Conservation (phyloP, 306 rosid genomes). For the Dryas alaskensis region DNA sequence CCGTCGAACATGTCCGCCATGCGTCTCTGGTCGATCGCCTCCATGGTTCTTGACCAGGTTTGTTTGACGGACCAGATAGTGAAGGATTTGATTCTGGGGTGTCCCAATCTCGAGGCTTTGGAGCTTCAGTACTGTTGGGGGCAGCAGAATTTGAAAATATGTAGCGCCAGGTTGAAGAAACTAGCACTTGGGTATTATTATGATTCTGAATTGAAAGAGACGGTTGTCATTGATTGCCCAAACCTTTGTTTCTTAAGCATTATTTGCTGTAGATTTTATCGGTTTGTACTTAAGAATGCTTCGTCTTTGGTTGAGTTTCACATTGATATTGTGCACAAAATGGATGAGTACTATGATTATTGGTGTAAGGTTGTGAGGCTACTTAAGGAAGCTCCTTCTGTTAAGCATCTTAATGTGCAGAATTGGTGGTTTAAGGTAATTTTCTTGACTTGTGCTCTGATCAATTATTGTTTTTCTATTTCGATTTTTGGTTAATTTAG, state of each 20-base stretch:
- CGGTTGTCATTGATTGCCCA: constrained; percentile 5
- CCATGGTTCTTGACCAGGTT: not conserved
- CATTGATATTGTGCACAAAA: not conserved
- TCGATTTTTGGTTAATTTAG: not conserved
- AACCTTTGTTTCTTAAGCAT: not conserved
- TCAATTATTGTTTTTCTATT: not conserved
- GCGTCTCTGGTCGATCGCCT: not conserved
- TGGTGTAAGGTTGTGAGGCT: not conserved
- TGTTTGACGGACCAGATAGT: not conserved
- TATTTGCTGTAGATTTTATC: not conserved
- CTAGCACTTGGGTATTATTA: not conserved
- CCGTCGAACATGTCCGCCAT: constrained; percentile 6
- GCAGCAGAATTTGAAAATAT: not conserved
- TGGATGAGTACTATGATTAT: not conserved
- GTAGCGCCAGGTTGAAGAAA: not conserved
- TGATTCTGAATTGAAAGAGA: not conserved
- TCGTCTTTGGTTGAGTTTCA: not conserved
- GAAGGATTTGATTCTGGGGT: not conserved
- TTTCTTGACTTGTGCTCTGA: not conserved
- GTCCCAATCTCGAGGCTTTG: constrained; percentile 7
- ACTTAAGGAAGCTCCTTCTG: not conserved
- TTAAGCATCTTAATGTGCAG: constrained; percentile 7
- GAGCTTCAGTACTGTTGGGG: not conserved
- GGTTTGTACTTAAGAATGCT: not conserved
- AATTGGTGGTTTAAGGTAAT: constrained; percentile 9